phyloP scores from a whole-genome alignment of 805 yeast genomes.

The Nakazawaea holstii region DNA sequence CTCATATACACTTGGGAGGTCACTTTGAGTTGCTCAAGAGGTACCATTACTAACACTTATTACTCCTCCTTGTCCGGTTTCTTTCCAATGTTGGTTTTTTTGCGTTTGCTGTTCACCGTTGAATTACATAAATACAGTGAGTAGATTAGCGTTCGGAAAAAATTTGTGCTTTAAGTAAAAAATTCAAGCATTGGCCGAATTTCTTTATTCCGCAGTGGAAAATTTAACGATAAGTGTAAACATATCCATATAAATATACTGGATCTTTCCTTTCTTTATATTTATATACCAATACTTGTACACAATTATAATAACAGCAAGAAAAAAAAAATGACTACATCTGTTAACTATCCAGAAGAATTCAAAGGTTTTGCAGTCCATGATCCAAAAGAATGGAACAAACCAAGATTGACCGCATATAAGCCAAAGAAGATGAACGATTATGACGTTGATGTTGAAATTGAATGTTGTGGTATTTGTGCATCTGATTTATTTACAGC shows the following conservation, averaged over 20 bases:
- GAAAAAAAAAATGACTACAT: constrained; percentile 2
- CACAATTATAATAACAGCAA: too few species aligned
- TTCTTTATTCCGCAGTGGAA: too few species aligned
- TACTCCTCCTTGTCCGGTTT: too few species aligned
- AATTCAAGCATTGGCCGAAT: background rate
- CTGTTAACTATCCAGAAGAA: constrained; percentile 42
- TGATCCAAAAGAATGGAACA: constrained; percentile 46
- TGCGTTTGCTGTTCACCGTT: too few species aligned
- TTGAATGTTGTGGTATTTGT: constrained; percentile 62
- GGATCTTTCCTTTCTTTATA: background rate
- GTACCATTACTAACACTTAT: too few species aligned
- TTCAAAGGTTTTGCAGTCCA: constrained; percentile 58
- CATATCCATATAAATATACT: background rate
- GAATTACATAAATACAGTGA: too few species aligned
- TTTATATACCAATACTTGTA: too few species aligned
- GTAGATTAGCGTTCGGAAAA: background rate
- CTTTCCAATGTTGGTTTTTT: too few species aligned
- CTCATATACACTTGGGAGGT: too few species aligned
- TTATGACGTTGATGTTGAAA: constrained; percentile 50
- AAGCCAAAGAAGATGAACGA: constrained; percentile 40
- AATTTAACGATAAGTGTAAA: background rate
- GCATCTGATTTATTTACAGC: constrained; percentile 57
- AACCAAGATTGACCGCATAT: constrained; percentile 46
- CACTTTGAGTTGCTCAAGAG: too few species aligned
- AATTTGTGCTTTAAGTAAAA: background rate